phyloP scores from a whole-genome alignment of 805 yeast genomes.

The Saccharomycopsis oosterbeekiorum region DNA sequence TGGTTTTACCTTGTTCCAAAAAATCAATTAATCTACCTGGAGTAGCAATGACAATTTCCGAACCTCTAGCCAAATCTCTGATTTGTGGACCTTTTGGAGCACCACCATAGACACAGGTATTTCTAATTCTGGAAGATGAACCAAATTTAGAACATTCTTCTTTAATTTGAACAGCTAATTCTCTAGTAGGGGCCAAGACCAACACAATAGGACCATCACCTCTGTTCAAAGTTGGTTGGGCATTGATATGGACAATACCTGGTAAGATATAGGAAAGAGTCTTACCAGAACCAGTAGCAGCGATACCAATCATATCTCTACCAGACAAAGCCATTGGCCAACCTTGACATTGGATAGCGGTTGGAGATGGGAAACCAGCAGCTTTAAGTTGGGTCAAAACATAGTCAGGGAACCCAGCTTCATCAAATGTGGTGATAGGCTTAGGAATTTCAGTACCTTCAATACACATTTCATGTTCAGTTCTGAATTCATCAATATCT shows the following conservation, averaged over 20 bases:
- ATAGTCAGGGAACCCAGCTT: slow-evolving; percentile 96
- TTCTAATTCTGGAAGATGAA: slow-evolving; percentile 82
- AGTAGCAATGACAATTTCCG: slow-evolving; percentile 87
- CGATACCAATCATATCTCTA: slow-evolving; percentile 98
- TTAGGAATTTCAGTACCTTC: slow-evolving; percentile 82
- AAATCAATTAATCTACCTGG: slow-evolving; percentile 98
- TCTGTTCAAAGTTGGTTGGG: slow-evolving; percentile 84
- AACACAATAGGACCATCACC: slow-evolving; percentile 98
- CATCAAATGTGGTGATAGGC: slow-evolving; percentile 88
- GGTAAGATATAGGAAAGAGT: slow-evolving; percentile 96
- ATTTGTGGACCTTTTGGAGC: slow-evolving; percentile 97
- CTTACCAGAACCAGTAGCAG: slow-evolving; percentile 98
- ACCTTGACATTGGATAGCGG: slow-evolving; percentile 98
- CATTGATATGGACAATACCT: slow-evolving; percentile 94
- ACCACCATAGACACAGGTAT: slow-evolving; percentile 98
- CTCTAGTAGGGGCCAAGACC: slow-evolving; percentile 97
- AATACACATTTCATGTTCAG: slow-evolving; percentile 76
- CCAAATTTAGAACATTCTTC: slow-evolving; percentile 94
- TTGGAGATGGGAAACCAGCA: slow-evolving; percentile 90
- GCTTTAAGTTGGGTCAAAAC: slow-evolving; percentile 81
- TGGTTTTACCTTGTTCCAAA: slow-evolving; percentile 92
- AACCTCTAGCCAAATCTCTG: slow-evolving; percentile 91
- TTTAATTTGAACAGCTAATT: slow-evolving; percentile 96
- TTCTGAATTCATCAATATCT: slow-evolving; percentile 71
- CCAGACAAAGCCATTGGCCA: slow-evolving; percentile 99